A percentile compares a stretch with the other conserved stretches of the same genome.
Conservation (phyloP, 2,329 filamentous ascomycete species). For the Cryphonectria nitschkei region DNA sequence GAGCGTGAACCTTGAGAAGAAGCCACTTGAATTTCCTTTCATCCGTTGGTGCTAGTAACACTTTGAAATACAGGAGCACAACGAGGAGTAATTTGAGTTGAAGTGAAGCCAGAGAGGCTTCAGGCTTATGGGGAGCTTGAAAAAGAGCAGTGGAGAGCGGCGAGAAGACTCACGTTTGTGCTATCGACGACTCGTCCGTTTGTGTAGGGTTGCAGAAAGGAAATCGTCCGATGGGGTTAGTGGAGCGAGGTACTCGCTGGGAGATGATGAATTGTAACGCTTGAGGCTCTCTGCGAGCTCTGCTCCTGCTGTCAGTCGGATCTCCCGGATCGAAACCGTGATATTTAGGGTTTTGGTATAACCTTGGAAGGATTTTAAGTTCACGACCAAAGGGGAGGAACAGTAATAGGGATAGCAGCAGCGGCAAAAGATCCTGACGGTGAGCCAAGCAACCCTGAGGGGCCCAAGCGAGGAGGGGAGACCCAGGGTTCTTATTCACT, state of each 20-base stretch:
- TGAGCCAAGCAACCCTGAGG: background rate
- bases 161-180: background rate
- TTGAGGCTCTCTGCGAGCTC: background rate
- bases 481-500: background rate
- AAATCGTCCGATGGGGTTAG: background rate
- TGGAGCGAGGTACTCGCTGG: slow-evolving; percentile 9
- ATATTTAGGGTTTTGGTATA: background rate
- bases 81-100: slow-evolving; percentile 4
- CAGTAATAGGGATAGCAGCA: background rate
- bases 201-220: slow-evolving; percentile 19
- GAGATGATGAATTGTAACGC: background rate
- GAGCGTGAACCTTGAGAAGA: background rate
- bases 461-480: background rate
- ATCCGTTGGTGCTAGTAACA: background rate
- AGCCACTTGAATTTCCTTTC: background rate
- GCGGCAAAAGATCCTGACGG: background rate
- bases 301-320: slow-evolving; percentile 4
- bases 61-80: slow-evolving; percentile 16
- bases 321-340: background rate
- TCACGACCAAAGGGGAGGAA: background rate
- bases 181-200: background rate
- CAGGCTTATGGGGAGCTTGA: too few relatives aligned
- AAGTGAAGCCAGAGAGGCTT: background rate
- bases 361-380: background rate
- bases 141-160: background rate